phyloP scores from a whole-genome alignment of 2,329 filamentous ascomycete genomes.

The Drechmeria coniospora region DNA sequence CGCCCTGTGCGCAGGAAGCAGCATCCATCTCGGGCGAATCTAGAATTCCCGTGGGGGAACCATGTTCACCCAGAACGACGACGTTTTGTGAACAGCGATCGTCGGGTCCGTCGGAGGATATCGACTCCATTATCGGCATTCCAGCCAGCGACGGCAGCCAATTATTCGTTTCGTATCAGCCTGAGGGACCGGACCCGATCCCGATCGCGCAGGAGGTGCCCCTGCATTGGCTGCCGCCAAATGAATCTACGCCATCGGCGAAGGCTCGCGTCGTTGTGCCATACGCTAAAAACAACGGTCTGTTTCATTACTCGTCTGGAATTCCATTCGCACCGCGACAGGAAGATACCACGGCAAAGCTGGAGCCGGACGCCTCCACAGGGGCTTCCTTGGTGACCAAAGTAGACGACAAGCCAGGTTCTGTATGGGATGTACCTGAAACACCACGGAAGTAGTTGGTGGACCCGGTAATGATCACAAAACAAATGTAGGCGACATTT shows the following conservation, averaged over 20 bases:
- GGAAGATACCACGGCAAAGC: slow-evolving; percentile 2
- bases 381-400: not conserved
- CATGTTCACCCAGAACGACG: slow-evolving; percentile 7
- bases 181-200: slow-evolving; percentile 31
- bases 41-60: slow-evolving; percentile 10
- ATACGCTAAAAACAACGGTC: slow-evolving; percentile 19
- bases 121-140: no score
- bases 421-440: slow-evolving; percentile 13
- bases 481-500: no score
- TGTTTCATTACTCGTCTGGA: slow-evolving; percentile 25
- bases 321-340: slow-evolving; percentile 30
- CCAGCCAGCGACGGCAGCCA: slow-evolving; percentile 15
- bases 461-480: no score
- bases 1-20: no score
- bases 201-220: slow-evolving; percentile 21
- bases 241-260: slow-evolving; percentile 20
- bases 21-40: slow-evolving; percentile 10
- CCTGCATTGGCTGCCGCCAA: slow-evolving; percentile 37
- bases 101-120: no score
- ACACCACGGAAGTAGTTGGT: slow-evolving; percentile 12
- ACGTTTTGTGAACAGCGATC: no score
- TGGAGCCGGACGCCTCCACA: not conserved
- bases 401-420: not conserved
- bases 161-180: slow-evolving; percentile 39
- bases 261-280: slow-evolving; percentile 17